These are phyloP conservation scores for Colletotrichum sp. DNA, from an alignment of 2,329 filamentous ascomycete species.

Conservation along the genomic window DNA sequence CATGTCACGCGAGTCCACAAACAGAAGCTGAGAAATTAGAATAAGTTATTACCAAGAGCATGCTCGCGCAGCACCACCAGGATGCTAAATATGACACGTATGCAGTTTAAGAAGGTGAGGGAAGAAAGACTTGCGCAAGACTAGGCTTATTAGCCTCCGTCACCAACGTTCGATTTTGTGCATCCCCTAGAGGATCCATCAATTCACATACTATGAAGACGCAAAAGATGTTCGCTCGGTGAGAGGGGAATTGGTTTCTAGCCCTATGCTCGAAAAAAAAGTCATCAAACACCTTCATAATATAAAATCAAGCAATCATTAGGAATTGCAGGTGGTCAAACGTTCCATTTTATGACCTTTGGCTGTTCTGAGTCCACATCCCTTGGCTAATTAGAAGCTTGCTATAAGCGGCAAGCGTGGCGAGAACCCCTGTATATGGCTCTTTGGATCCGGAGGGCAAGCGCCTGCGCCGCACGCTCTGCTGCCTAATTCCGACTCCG, in stretches of 20 bases:
- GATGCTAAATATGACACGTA: too few species aligned
- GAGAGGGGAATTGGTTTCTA: background rate
- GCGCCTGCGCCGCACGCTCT: background rate
- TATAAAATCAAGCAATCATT: background rate
- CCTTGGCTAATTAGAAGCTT: background rate
- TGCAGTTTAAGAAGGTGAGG: too few species aligned
- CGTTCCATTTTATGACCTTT: background rate
- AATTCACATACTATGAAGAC: background rate
- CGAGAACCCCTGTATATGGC: background rate
- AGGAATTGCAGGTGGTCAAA: background rate
- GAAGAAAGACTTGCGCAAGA: background rate
- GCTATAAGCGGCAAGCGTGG: background rate
- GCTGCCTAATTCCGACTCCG: background rate
- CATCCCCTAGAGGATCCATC: background rate
- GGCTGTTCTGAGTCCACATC: background rate
- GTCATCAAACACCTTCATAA: rapidly evolving
- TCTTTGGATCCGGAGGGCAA: background rate
- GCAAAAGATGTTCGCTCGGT: background rate
- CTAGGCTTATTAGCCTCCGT: background rate
- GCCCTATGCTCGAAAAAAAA: background rate
- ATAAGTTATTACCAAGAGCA: too few species aligned
- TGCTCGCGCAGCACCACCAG: too few species aligned
- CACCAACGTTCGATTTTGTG: background rate
- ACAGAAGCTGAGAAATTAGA: background rate
- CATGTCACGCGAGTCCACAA: background rate